Conservation (phyloP, 352 stramenopile species). For the Pythium guiyangense region DNA sequence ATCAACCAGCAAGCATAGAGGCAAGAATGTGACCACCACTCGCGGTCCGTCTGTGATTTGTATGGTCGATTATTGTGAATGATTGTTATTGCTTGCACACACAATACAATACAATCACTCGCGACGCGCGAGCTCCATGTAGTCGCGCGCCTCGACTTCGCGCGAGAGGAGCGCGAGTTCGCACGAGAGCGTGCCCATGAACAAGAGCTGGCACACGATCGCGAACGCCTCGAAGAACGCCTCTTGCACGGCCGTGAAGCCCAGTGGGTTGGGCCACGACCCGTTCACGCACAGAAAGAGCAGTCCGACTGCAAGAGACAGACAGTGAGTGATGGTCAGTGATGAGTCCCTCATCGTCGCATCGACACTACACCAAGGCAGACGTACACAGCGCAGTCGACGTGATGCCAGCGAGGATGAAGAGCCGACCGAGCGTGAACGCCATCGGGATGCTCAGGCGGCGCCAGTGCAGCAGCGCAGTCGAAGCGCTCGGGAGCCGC, state of each 20-base stretch:
- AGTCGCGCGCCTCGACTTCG: constrained; percentile 61
- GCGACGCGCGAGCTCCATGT: constrained; percentile 48
- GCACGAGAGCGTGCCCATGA: constrained; percentile 81
- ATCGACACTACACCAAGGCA: background rate
- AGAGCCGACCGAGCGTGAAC: constrained; percentile 42
- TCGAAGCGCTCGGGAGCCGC: constrained; percentile 17
- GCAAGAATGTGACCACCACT: background rate
- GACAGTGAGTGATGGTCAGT: background rate
- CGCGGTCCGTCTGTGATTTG: no score
- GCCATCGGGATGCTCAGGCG: constrained; percentile 38
- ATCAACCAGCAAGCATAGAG: constrained; percentile 64
- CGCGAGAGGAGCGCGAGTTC: constrained; percentile 56
- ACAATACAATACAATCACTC: constrained; percentile 21
- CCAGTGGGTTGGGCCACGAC: constrained; percentile 70
- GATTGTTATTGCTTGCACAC: background rate
- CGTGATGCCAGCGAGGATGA: constrained; percentile 42
- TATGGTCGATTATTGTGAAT: background rate
- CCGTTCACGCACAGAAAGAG: constrained; percentile 82
- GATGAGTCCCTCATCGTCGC: background rate
- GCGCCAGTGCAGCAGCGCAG: constrained; percentile 44
- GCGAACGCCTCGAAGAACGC: constrained; percentile 80
- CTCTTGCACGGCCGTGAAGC: constrained; percentile 77
- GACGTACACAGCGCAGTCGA: constrained; percentile 67
- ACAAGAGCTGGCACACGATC: constrained; percentile 85
- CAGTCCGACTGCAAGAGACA: constrained; percentile 42